Conservation (phyloP, 208 protist genomes). For the Acanthamoeba triangularis region DNA sequence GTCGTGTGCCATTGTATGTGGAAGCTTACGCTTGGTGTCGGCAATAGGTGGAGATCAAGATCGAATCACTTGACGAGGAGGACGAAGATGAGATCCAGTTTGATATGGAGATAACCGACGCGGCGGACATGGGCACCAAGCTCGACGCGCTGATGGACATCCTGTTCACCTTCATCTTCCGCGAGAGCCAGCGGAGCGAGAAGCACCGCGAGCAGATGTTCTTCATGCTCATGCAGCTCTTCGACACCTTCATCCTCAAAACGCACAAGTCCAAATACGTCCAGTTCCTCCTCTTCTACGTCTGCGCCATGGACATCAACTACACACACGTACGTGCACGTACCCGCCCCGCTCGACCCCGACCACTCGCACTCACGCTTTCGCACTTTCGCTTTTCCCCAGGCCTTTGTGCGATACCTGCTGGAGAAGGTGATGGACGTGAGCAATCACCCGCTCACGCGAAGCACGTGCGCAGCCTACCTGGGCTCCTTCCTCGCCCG, state of each 20-base stretch:
- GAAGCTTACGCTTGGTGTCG: not conserved
- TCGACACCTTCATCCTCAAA: constrained; percentile 79
- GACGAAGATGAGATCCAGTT: constrained; percentile 55
- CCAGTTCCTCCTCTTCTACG: constrained; percentile 85
- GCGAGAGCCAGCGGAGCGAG: not conserved
- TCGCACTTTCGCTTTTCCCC: not conserved
- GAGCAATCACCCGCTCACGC: constrained; percentile 61
- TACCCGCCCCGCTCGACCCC: not conserved
- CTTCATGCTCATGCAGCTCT: constrained; percentile 74
- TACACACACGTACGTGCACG: constrained; percentile 37
- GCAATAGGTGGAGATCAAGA: constrained; percentile 62
- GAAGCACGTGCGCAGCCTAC: constrained; percentile 81
- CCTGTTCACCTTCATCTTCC: constrained; percentile 64
- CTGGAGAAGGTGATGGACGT: constrained; percentile 79
- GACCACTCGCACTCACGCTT: not conserved
- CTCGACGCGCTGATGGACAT: constrained; percentile 75
- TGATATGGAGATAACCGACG: constrained; percentile 71
- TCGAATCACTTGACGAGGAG: constrained; percentile 56
- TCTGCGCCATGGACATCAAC: constrained; percentile 65
- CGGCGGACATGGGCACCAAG: constrained; percentile 71
- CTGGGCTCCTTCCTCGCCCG: constrained; percentile 83
- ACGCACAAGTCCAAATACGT: constrained; percentile 86
- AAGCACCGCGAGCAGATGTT: constrained; percentile 77
- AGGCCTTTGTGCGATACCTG: constrained; percentile 81
- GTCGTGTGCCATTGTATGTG: too few relatives aligned